Percentiles rank a stretch among this genome's conserved stretches.
Conservation (phyloP, 352 stramenopile species). For the Sclerospora graminicola region DNA sequence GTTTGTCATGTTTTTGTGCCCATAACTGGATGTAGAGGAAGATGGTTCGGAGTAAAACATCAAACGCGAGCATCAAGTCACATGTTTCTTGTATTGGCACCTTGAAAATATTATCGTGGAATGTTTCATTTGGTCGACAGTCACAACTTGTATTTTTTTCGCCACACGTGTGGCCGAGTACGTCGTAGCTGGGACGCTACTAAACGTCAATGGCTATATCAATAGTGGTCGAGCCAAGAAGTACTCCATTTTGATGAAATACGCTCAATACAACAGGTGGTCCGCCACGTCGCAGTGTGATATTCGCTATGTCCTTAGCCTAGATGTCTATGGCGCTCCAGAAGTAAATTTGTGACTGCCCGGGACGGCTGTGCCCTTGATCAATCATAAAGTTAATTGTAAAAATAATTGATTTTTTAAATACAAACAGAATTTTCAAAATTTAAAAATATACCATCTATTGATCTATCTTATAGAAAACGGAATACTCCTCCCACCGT, state of each 20-base stretch:
- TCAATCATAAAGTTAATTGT: too few relatives aligned
- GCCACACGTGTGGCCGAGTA: conserved; percentile 34
- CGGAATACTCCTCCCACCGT: too few relatives aligned
- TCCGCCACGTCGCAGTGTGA: conserved; percentile 24
- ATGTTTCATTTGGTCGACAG: conserved; percentile 27
- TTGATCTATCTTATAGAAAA: too few relatives aligned
- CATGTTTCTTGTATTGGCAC: conserved; percentile 34
- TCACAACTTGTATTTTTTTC: conserved; percentile 29
- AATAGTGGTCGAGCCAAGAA: conserved; percentile 35
- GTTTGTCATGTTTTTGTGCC: too few relatives aligned
- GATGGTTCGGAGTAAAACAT: too few relatives aligned
- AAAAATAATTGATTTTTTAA: too few relatives aligned
- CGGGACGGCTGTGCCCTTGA: too few relatives aligned
- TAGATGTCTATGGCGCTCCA: too few relatives aligned
- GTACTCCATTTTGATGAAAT: conserved; percentile 27
- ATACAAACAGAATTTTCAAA: too few relatives aligned
- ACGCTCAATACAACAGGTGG: conserved; percentile 23
- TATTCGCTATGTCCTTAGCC: conserved; percentile 34
- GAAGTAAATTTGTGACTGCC: too few relatives aligned
- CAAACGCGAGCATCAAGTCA: conserved; percentile 40
- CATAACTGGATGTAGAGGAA: too few relatives aligned
- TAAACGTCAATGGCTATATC: conserved; percentile 27
- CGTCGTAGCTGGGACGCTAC: conserved; percentile 23
- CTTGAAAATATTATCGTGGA: conserved; percentile 23
- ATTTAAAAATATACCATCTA: too few relatives aligned